These are phyloP conservation scores for Lactarius quietus DNA, from an alignment of 768 basidiomycete genomes.

Conservation along the genomic window DNA sequence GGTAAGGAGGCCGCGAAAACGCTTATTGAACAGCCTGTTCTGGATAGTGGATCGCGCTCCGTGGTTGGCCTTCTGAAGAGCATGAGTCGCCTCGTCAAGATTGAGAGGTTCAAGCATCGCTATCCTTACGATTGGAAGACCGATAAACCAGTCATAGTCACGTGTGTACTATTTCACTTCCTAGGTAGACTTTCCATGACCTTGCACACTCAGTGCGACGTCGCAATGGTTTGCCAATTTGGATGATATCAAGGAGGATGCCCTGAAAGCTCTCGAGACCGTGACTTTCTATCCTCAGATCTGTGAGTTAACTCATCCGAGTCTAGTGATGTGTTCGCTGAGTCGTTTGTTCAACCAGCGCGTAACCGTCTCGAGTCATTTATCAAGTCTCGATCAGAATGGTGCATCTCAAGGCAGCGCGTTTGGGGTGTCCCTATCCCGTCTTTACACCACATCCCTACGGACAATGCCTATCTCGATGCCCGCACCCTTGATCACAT, in stretches of 20 bases:
- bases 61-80: conserved; percentile 62
- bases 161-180: conserved; percentile 45
- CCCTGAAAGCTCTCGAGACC: conserved; percentile 60
- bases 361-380: conserved; percentile 86
- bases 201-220: conserved; percentile 58
- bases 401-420: conserved; percentile 98
- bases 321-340: background rate
- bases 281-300: conserved; percentile 73
- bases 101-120: conserved; percentile 73
- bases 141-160: conserved; percentile 85
- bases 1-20: conserved; percentile 43
- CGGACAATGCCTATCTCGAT: conserved; percentile 63
- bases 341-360: conserved; percentile 44
- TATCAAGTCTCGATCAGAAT: conserved; percentile 85
- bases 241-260: conserved; percentile 74
- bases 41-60: conserved; percentile 65
- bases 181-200: background rate
- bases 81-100: conserved; percentile 54
- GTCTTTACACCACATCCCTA: conserved; percentile 64
- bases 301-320: conserved; percentile 45
- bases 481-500: conserved; percentile 67
- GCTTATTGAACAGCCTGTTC: conserved; percentile 67
- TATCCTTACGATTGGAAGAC: conserved; percentile 99
- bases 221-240: conserved; percentile 98
- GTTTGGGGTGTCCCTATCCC: conserved; percentile 98